Base-by-base conservation (phyloP, 2,329 filamentous ascomycete genomes). In the Alternaria novae-zelandiae region DNA sequence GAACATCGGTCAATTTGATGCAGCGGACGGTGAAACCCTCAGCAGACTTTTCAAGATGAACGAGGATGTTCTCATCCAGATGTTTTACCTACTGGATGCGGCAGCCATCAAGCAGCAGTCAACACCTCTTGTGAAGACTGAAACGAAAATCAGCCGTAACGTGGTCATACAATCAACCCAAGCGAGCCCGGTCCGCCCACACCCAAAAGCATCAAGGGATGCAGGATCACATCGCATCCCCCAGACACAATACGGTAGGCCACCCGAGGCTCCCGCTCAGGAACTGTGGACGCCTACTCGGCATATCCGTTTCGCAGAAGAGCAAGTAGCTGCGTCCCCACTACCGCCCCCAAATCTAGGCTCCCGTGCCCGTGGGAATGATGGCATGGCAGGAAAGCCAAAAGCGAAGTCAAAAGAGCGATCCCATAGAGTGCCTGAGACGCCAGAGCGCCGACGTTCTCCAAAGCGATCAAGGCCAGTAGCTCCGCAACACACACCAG, bases 201-300 rank as follows among this genome's bases (percentile, higher is more conserved):
- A 58, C 20, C n/a, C 25, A 6, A 71, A 64, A n/a, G 30, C 49
- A n/a, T 28, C 20, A 3, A 23, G 56, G 8, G 63, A 67, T 7
- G 47, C 56, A 47, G 70, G 60, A 1, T 65, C 65, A 5, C 65
- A 64, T 46, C 65, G 69, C 56, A 66, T 76, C 17, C 71, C 73
- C 7, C 77, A 78, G 57, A 80, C 78, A 15, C 77, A 80, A 61
- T 78, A 72, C 44, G 64, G 74, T 9, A 78, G 73, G 55, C 73
- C 74, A 45, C 78, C 73, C 8, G 78, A 80, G 30, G 55, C 72
- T 32, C 61, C 70, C n/a, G 59, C 63, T n/a, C 70, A 64, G 36
- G 70, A 75, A 32, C 54, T 72, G 3, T 74, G 72, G 73, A 74
- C 73, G 10, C 75, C 76, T 11, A 64, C 63, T 25, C 71, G 64